A percentile compares a stretch with the other conserved stretches of the same genome.
phyloP scores from a whole-genome alignment of 805 yeast species.

The Wickerhamiella alocasiicola region DNA sequence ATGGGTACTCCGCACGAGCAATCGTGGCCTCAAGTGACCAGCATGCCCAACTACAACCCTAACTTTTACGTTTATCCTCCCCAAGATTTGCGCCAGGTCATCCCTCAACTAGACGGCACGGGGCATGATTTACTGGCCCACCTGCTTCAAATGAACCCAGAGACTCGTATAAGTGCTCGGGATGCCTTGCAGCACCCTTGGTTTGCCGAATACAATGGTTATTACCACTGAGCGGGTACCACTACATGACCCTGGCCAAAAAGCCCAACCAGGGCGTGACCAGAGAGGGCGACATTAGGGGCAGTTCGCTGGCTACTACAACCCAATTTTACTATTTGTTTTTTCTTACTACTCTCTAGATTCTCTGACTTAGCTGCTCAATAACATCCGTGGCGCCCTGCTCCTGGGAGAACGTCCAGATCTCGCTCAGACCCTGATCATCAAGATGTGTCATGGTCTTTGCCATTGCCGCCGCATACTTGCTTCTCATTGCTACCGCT shows the following conservation, averaged over 20 bases:
- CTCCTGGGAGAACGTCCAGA: not conserved
- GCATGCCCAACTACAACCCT: conserved; percentile 65
- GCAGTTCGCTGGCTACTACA: too few species aligned
- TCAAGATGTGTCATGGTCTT: not conserved
- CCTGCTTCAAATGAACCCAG: conserved; percentile 42
- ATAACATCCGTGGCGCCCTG: not conserved
- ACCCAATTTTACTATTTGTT: too few species aligned
- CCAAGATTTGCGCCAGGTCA: conserved; percentile 62
- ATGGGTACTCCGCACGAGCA: conserved; percentile 96
- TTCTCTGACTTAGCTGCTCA: not conserved
- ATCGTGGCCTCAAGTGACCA: conserved; percentile 93
- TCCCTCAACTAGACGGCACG: conserved; percentile 57
- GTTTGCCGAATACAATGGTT: conserved; percentile 56
- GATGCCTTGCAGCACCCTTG: conserved; percentile 54
- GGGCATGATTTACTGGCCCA: conserved; percentile 56
- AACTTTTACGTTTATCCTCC: conserved; percentile 79
- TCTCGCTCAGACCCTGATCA: not conserved
- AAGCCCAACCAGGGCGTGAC: too few species aligned
- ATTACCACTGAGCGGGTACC: conserved; percentile 13
- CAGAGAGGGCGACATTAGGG: too few species aligned
- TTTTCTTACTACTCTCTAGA: too few species aligned
- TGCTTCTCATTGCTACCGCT: conserved; percentile 1
- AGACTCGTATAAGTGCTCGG: conserved; percentile 38
- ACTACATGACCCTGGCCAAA: too few species aligned
- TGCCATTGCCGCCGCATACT: conserved; percentile 1